phyloP scores from a whole-genome alignment of 2,329 filamentous ascomycete species.

The Dendrostoma leiphaemia region DNA sequence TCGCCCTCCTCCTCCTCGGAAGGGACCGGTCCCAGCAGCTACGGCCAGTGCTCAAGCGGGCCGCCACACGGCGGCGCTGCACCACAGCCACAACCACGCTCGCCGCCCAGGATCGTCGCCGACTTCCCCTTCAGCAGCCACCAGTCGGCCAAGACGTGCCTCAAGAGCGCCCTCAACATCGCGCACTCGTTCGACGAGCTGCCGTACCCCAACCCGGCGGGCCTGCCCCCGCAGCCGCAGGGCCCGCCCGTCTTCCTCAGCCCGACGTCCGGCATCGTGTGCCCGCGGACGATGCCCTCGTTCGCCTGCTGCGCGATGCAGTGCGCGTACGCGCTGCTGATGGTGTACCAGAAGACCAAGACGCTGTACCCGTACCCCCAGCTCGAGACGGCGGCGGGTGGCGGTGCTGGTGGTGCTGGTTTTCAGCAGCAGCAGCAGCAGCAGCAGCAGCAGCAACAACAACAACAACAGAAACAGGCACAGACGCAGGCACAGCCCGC shows the following conservation, averaged over 20 bases:
- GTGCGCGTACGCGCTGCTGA: conserved; percentile 41
- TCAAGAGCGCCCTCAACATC: conserved; percentile 47
- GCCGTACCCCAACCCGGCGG: conserved; percentile 43
- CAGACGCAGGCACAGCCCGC: neutral
- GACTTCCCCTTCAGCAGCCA: conserved; percentile 44
- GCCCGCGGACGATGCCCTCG: conserved; percentile 43
- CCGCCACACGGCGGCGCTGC: too few species aligned
- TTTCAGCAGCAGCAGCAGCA: neutral
- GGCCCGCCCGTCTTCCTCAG: conserved; percentile 31
- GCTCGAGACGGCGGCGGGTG: conserved; percentile 26
- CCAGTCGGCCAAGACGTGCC: conserved; percentile 46
- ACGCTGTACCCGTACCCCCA: conserved; percentile 31
- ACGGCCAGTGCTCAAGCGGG: neutral
- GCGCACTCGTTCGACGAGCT: conserved; percentile 43
- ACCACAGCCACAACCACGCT: neutral
- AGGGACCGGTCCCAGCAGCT: neutral
- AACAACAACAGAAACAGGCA: neutral
- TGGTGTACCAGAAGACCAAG: conserved; percentile 40
- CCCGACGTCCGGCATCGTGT: conserved; percentile 34
- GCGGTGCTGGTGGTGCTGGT: neutral
- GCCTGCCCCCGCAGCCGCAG: conserved; percentile 23
- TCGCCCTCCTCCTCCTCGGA: conserved; percentile 12
- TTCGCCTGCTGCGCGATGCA: conserved; percentile 47
- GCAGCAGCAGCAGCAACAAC: neutral
- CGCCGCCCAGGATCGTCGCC: neutral